Percentiles rank a stretch among this genome's conserved stretches.
These are phyloP conservation scores for Primulina tabacum DNA, from an alignment of 257 asterid genomes.

Conservation along the genomic window DNA sequence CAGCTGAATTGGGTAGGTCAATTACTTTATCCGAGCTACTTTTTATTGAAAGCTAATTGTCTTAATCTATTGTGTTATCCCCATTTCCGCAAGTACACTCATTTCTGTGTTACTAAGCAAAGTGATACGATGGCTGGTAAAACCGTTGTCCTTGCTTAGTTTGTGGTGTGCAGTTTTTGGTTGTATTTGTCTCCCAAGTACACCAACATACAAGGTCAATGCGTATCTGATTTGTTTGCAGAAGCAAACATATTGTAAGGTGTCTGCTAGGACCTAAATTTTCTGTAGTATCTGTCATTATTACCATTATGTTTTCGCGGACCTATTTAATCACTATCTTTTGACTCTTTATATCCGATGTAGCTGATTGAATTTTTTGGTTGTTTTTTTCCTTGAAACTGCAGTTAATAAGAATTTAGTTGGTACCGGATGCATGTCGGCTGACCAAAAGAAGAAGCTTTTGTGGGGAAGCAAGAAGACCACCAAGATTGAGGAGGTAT, in stretches of 20 bases:
- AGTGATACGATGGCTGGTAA: neutral
- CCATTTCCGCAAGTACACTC: neutral
- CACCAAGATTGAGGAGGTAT: conserved; percentile 78
- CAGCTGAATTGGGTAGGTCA: conserved; percentile 80
- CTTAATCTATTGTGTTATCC: neutral
- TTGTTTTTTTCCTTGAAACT: conserved; percentile 21
- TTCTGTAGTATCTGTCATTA: neutral
- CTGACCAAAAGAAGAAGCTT: conserved; percentile 99
- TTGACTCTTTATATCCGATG: neutral
- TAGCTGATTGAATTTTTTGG: conserved; percentile 22
- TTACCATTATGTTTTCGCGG: neutral
- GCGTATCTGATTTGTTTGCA: neutral
- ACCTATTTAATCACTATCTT: neutral
- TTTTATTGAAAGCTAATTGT: neutral
- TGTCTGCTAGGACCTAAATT: neutral
- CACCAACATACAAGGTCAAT: neutral
- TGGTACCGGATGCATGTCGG: conserved; percentile 89
- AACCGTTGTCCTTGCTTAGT: neutral
- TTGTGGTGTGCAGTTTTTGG: no score
- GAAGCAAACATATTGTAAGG: neutral
- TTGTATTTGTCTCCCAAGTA: neutral
- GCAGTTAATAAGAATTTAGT: conserved; percentile 83
- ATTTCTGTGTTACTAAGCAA: neutral
- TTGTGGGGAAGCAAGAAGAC: conserved; percentile 89
- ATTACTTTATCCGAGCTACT: neutral